These are phyloP conservation scores for Syncephalastrum racemosum DNA, from an alignment of 371 early-diverging fungal species.

Conservation along the genomic window DNA sequence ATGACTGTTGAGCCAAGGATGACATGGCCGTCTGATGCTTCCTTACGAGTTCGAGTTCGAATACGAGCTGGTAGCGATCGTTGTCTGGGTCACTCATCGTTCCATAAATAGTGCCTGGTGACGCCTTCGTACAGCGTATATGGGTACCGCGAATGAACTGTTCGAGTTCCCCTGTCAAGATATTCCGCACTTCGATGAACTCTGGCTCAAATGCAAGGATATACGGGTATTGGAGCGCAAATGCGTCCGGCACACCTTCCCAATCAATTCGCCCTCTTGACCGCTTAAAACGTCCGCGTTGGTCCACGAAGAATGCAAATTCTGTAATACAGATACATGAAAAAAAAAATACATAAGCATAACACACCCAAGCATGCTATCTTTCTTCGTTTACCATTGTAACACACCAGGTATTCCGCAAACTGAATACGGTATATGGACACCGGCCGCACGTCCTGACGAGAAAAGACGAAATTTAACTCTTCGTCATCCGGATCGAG, in stretches of 20 bases:
- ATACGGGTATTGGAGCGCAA: slow-evolving; percentile 77
- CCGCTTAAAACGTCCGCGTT: slow-evolving; percentile 40
- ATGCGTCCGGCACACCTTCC: slow-evolving; percentile 55
- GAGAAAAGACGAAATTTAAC: slow-evolving; percentile 23
- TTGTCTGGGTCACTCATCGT: slow-evolving; percentile 44
- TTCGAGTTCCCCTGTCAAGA: slow-evolving; percentile 65
- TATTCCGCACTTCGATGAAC: slow-evolving; percentile 87
- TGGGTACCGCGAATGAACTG: slow-evolving; percentile 40
- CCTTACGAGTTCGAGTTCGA: slow-evolving; percentile 27
- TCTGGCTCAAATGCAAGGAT: slow-evolving; percentile 85
- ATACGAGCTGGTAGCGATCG: slow-evolving; percentile 39
- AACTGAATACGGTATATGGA: slow-evolving; percentile 74
- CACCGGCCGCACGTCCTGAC: slow-evolving; percentile 55
- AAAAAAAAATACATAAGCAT: slow-evolving; percentile 21
- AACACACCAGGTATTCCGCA: slow-evolving; percentile 85
- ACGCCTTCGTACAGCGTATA: slow-evolving; percentile 33
- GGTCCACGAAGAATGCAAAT: slow-evolving; percentile 90
- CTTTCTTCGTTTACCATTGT: slow-evolving; percentile 53
- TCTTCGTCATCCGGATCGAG: slow-evolving; percentile 42
- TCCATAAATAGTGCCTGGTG: slow-evolving; percentile 29
- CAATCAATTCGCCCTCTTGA: slow-evolving; percentile 37
- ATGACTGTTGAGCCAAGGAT: too few species aligned
- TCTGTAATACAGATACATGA: slow-evolving; percentile 51
- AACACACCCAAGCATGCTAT: neutral
- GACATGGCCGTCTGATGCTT: neutral